Evolutionary conservation across 768 basidiomycete genomes (phyloP).

Genomic region (Russula abietina): DNA sequence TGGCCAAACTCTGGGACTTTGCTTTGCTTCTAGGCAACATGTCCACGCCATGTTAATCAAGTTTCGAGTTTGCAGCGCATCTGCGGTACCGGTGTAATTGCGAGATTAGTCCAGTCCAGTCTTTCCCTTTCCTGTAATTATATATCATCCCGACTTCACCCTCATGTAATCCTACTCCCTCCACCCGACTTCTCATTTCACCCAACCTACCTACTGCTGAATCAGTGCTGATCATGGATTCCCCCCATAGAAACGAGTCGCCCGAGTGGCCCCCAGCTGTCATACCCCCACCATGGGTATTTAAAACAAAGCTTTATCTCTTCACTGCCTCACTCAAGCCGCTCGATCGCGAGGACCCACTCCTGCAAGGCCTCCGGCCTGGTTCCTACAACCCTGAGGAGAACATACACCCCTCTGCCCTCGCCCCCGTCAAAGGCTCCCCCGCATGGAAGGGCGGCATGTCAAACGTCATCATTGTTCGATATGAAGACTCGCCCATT

Average conservation of each 20-base stretch:
- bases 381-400: slow-evolving; percentile 18
- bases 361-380: slow-evolving; percentile 19
- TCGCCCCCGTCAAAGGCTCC: not conserved
- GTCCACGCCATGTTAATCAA: no score
- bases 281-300: slow-evolving; percentile 16
- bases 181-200: no score
- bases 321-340: slow-evolving; percentile 8
- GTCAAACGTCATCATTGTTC: not conserved
- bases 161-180: not conserved
- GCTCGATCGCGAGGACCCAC: not conserved
- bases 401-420: slow-evolving; percentile 17
- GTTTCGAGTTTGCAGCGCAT: no score
- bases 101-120: no score
- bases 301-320: slow-evolving; percentile 10
- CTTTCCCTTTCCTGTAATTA: no score
- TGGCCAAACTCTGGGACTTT: no score
- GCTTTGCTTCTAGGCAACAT: no score
- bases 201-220: not conserved
- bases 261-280: not conserved
- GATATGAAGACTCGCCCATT: slow-evolving; percentile 16
- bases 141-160: no score
- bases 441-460: slow-evolving; percentile 15
- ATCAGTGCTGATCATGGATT: not conserved
- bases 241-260: not conserved
- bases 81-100: no score